Conservation (phyloP, 345 rosid genomes). For the Eucalyptus polybractea region DNA sequence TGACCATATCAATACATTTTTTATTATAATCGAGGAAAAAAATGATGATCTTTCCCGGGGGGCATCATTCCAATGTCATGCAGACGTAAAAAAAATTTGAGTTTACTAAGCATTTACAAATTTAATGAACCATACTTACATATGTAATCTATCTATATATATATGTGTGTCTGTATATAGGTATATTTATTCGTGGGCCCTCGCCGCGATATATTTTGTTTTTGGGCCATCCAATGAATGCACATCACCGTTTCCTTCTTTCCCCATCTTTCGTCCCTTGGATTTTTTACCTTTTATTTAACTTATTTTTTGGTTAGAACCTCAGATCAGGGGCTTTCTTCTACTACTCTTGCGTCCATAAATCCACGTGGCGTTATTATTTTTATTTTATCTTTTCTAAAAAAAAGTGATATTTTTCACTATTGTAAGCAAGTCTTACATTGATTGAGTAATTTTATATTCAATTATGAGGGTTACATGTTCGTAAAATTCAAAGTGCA, state of each 20-base stretch:
- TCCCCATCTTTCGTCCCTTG: neutral
- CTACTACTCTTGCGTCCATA: neutral
- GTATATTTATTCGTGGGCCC: neutral
- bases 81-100: neutral
- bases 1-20: neutral
- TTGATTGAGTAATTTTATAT: neutral
- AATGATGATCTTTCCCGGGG: neutral
- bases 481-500: neutral
- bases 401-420: neutral
- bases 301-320: neutral
- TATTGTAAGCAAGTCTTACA: neutral
- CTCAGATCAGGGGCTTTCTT: neutral
- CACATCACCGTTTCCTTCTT: neutral
- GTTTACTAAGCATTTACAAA: neutral
- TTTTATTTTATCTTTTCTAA: neutral
- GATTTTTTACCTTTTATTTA: neutral
- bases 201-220: neutral
- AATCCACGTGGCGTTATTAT: neutral
- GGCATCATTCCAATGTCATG: neutral
- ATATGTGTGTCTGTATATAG: too few relatives aligned
- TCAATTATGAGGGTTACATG: neutral
- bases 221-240: neutral
- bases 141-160: neutral
- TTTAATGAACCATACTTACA: neutral
- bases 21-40: neutral